These are phyloP conservation scores for Tetradesmus obliquus DNA, from an alignment of 139 green algal genomes.

Conservation along the genomic window DNA sequence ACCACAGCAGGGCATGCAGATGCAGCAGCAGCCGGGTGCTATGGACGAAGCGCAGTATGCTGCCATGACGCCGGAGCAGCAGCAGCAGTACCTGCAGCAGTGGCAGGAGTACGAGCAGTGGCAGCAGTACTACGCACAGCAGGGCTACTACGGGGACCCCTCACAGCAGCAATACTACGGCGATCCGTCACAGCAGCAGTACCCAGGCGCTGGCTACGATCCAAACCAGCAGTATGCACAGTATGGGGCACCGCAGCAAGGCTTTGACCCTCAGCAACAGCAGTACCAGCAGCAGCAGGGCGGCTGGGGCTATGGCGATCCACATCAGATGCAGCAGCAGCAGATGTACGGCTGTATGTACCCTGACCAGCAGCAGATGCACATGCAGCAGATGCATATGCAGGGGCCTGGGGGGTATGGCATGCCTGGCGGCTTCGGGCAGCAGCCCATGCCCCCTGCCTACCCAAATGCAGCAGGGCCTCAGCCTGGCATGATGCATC, in stretches of 20 bases:
- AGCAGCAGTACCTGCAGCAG: constrained; percentile 56
- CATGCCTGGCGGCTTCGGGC: not conserved
- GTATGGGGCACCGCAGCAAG: not conserved
- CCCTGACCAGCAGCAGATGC: constrained; percentile 15
- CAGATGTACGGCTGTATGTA: constrained; percentile 9
- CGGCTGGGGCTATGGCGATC: not conserved
- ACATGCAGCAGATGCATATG: constrained; percentile 4
- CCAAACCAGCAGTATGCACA: constrained; percentile 16
- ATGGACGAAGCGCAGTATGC: constrained; percentile 63
- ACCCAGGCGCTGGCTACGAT: not conserved
- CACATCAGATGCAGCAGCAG: constrained; percentile 11
- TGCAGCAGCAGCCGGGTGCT: constrained; percentile 24
- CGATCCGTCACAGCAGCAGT: constrained; percentile 6
- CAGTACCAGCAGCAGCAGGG: constrained; percentile 31
- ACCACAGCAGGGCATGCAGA: not conserved
- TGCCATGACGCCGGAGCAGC: constrained; percentile 44
- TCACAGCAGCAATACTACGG: constrained; percentile 11
- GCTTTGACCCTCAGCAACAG: not conserved
- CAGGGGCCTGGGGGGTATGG: not conserved
- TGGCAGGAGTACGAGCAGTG: constrained; percentile 56
- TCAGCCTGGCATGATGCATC: not conserved
- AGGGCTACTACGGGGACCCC: constrained; percentile 35
- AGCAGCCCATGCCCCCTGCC: not conserved
- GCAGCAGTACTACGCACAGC: constrained; percentile 45
- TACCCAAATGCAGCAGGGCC: not conserved